A percentile compares a stretch with the other conserved stretches of the same genome.
phyloP scores from a whole-genome alignment of 495 filamentous ascomycete species.

The Pseudoneurospora amorphoporcata region DNA sequence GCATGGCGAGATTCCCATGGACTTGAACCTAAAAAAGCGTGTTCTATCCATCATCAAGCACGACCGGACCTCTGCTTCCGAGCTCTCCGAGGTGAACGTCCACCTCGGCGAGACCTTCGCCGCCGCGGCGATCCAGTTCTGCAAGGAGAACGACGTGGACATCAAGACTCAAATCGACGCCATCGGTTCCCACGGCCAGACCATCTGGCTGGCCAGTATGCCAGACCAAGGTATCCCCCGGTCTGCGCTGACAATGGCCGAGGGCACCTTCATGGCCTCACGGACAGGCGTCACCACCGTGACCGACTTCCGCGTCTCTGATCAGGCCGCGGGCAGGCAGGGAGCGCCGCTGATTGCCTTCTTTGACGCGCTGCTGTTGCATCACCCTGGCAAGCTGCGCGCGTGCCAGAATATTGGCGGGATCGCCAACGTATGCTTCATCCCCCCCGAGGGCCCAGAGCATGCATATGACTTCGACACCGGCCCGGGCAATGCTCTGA shows the following conservation, averaged over 20 bases:
- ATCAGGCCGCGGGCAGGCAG: constrained; percentile 36
- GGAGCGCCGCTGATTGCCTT: constrained; percentile 40
- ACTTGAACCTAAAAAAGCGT: constrained; percentile 42
- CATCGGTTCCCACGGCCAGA: constrained; percentile 49
- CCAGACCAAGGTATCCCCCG: constrained; percentile 37
- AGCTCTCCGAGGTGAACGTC: constrained; percentile 45
- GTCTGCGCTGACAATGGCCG: constrained; percentile 39
- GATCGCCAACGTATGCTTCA: constrained; percentile 51
- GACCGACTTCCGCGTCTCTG: constrained; percentile 34
- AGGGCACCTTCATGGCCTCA: constrained; percentile 32
- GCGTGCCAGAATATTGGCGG: constrained; percentile 52
- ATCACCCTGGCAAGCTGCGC: constrained; percentile 45
- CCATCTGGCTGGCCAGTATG: constrained; percentile 49
- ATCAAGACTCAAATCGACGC: constrained; percentile 37
- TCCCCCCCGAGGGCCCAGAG: constrained; percentile 42
- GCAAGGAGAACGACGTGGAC: constrained; percentile 32
- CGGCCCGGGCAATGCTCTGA: constrained; percentile 38
- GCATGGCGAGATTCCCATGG: constrained; percentile 37
- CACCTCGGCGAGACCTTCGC: constrained; percentile 43
- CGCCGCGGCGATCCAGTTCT: constrained; percentile 36
- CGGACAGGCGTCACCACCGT: constrained; percentile 33
- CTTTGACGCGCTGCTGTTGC: constrained; percentile 42
- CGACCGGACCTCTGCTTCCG: constrained; percentile 40
- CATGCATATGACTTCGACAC: constrained; percentile 45
- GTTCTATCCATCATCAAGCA: constrained; percentile 46